A percentile compares a stretch with the other conserved stretches of the same genome.
Evolutionary conservation across 2,329 filamentous ascomycete genomes (phyloP).

Genomic region (Eurotiales sp.): DNA sequence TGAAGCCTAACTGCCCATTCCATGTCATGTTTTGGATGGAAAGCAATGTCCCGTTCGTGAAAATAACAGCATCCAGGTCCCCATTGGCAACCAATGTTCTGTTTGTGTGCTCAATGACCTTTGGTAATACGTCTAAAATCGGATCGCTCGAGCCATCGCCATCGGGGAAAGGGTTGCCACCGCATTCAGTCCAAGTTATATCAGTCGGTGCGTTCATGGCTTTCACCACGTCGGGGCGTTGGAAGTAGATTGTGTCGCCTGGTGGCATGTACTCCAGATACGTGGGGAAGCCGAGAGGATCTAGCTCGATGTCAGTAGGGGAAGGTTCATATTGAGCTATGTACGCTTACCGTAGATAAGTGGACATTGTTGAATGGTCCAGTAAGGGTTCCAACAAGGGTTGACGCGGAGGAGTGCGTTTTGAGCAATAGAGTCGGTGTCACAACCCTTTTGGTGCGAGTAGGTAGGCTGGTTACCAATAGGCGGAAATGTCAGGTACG

Average conservation of each 20-base stretch:
- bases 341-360: too few species aligned
- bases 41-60: slow-evolving; percentile 66
- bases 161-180: slow-evolving; percentile 33
- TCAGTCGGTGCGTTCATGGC: slow-evolving; percentile 57
- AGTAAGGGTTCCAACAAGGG: slow-evolving; percentile 75
- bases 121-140: slow-evolving; percentile 46
- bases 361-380: too few species aligned
- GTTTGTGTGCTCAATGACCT: slow-evolving; percentile 51
- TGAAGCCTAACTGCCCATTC: slow-evolving; percentile 68
- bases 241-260: slow-evolving; percentile 64
- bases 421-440: slow-evolving; percentile 55
- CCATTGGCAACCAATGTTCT: slow-evolving; percentile 73
- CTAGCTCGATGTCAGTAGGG: slow-evolving; percentile 62
- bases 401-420: slow-evolving; percentile 57
- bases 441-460: slow-evolving; percentile 52
- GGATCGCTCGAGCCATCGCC: slow-evolving; percentile 48
- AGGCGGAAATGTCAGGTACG: slow-evolving; percentile 52
- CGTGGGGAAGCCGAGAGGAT: slow-evolving; percentile 63
- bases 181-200: slow-evolving; percentile 29
- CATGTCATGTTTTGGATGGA: slow-evolving; percentile 80
- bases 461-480: slow-evolving; percentile 48
- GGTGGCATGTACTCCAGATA: slow-evolving; percentile 54
- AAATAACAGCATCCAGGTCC: slow-evolving; percentile 63
- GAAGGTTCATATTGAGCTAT: too few species aligned
- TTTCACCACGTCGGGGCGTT: slow-evolving; percentile 64